Base-by-base conservation (phyloP, 2,329 filamentous ascomycete genomes). In the Samsoniella hepiali region DNA sequence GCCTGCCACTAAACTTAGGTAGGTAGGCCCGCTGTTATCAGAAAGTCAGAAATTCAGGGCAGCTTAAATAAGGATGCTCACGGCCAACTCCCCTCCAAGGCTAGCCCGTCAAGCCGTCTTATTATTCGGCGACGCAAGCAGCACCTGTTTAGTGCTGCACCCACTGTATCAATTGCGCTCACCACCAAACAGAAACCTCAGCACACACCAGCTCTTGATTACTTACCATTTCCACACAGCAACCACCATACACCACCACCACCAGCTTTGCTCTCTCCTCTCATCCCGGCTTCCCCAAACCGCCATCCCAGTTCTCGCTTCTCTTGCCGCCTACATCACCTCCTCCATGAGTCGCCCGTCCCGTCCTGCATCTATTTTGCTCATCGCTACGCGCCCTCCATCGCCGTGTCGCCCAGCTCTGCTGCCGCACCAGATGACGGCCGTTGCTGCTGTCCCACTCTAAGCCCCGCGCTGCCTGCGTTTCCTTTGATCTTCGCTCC, bases 381-480 rank as follows among this genome's bases (percentile, higher is more conserved):
- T 65, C 63, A 66, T 69, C 62, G 64, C 62, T 66, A 65, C 59
- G 47, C 64, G 51, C 61, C 65, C 64, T 63, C 56, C 57, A 32
- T 53, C 63, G 31, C 51, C 32, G 40, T 62, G 42, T 34, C 64
- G 58, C 49, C 49, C 55, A 53, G 57, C 58, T 50, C 58, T 29
- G 44, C 62, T 64, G 57, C 58, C 63, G 49, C 65, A 63, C 68
- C 68, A 67, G 63, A 70, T 70, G 68, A 69, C 67, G 62, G 53
- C 65, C 66, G 64, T 32, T 49, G 44, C n/a, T 62, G 50, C 60
- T 60, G 63, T 68, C 65, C 66, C 66, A 64, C 66, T 63, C 63
- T 69, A 65, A 70, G 69, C 68, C 69, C 69, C 68, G 67, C 66
- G 68, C 65, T 54, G 64, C 65, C 65, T 64, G 67, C 65, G 62